These are phyloP conservation scores for Cercospora citrullina DNA, from an alignment of 2,329 filamentous ascomycete genomes.

Conservation along the genomic window DNA sequence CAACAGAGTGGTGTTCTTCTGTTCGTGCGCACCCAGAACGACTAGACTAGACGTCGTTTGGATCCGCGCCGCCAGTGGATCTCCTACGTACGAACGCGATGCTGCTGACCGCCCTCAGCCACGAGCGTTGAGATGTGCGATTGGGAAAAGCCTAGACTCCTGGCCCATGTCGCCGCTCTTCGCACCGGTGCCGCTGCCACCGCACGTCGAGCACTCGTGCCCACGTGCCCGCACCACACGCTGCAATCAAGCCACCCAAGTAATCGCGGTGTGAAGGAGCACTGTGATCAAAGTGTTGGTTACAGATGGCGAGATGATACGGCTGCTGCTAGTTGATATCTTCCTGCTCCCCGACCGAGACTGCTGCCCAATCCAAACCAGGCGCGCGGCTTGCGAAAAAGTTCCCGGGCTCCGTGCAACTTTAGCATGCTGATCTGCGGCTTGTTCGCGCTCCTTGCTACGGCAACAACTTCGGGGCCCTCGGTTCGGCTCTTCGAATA, in stretches of 20 bases:
- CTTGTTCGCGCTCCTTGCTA: background rate
- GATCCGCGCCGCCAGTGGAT: background rate
- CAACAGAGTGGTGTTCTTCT: background rate
- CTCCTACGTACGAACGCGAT: background rate
- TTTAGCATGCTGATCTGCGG: background rate
- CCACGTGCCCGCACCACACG: background rate
- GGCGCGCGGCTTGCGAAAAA: background rate
- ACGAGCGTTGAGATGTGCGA: background rate
- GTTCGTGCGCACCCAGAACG: background rate
- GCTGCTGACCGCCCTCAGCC: background rate
- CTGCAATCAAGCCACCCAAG: background rate
- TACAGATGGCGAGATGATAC: background rate
- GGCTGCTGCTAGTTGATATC: background rate
- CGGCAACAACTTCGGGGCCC: background rate
- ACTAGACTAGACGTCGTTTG: background rate
- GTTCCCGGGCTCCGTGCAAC: background rate
- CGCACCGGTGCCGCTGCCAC: background rate
- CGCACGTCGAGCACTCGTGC: background rate
- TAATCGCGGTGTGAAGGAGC: background rate
- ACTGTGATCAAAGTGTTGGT: background rate
- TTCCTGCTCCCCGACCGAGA: constrained; percentile 1
- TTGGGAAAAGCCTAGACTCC: background rate
- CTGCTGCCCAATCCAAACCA: background rate
- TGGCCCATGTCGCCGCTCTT: background rate
- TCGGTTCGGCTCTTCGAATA: background rate